Evolutionary conservation across 1,284 basidiomycete genomes (phyloP), one percentile per base, ranked within the genome.

Genomic region (Puccinia novopanici): DNA sequence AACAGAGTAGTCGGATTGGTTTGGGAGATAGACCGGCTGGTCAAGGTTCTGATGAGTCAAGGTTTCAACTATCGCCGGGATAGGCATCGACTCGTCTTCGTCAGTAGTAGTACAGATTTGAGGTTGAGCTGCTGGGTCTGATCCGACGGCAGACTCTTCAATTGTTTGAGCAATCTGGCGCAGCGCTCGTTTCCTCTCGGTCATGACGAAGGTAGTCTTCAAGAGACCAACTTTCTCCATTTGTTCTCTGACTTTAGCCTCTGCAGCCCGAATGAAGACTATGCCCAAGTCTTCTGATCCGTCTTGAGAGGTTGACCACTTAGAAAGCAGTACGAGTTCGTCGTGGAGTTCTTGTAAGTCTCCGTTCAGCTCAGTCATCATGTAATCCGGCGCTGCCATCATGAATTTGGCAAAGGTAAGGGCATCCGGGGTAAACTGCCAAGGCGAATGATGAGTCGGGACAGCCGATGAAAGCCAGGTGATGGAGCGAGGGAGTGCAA

Each of bases 391-490:
- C 0, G 95, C 93, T 15, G 94, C 95, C 27, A 99, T 90, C 93
- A 98, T 97, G 87, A 98, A 97, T 84, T 94, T 95, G 52, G 95
- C 90, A 85, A 92, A 98, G 27, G 89, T 87, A 83, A 92, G 91
- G 37, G 97, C 93, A 84, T 98, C 94, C 0, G 95, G 97, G 27
- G 95, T 89, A 87, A 99, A 98, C 85, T 97, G 90, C 88, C 95
- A 98, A 9, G 96, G 95, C 0, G 94, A 93, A 83, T 93, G 90
- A 83, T 95, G 93, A 19, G 93, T 92, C 13, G 93, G 91, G n/a
- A 98, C 87, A 0, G 94, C 89, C 82, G 94, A 93, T 3, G 92
- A 97, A 17, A 94, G 96, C 95, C 95, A 99, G 0, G 94, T 94
- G 10, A 88, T 85, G 0, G 95, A 96, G 40, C 93, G 91, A 63